Evolutionary conservation across 805 yeast genomes (phyloP).

Genomic region (Metschnikowia proteae): DNA sequence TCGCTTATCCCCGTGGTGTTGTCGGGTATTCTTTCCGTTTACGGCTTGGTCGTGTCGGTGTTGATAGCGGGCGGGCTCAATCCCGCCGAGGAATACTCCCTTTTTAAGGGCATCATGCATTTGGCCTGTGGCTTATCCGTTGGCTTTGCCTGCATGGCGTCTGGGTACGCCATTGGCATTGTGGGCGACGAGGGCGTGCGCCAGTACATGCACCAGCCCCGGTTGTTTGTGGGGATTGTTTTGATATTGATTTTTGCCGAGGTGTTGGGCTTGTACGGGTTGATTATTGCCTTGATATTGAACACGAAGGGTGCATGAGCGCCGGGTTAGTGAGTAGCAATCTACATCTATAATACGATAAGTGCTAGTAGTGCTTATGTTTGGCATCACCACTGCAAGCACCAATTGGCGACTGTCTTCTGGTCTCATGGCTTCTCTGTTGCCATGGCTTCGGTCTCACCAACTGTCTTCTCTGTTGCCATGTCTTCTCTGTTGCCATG

Average conservation of each 20-base stretch:
- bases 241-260: conserved; percentile 87
- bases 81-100: conserved; percentile 74
- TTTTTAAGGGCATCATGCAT: conserved; percentile 97
- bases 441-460: too few relatives aligned
- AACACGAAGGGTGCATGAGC: conserved; percentile 67
- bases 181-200: conserved; percentile 94
- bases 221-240: conserved; percentile 85
- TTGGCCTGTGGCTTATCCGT: conserved; percentile 93
- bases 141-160: conserved; percentile 93
- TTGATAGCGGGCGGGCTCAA: conserved; percentile 86
- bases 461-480: too few relatives aligned
- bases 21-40: conserved; percentile 96
- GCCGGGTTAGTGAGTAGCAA: too few relatives aligned
- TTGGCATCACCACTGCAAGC: too few relatives aligned
- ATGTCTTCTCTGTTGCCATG: too few relatives aligned
- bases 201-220: conserved; percentile 81
- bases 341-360: too few relatives aligned
- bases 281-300: conserved; percentile 89
- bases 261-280: conserved; percentile 86
- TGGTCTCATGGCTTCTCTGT: too few relatives aligned
- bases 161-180: conserved; percentile 94
- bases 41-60: conserved; percentile 95
- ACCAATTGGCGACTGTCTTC: too few relatives aligned
- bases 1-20: conserved; percentile 95
- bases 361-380: too few relatives aligned